A percentile compares a stretch with the other conserved stretches of the same genome.
phyloP scores from a whole-genome alignment of 129 eudicot species.

The Flaveria brownii region DNA sequence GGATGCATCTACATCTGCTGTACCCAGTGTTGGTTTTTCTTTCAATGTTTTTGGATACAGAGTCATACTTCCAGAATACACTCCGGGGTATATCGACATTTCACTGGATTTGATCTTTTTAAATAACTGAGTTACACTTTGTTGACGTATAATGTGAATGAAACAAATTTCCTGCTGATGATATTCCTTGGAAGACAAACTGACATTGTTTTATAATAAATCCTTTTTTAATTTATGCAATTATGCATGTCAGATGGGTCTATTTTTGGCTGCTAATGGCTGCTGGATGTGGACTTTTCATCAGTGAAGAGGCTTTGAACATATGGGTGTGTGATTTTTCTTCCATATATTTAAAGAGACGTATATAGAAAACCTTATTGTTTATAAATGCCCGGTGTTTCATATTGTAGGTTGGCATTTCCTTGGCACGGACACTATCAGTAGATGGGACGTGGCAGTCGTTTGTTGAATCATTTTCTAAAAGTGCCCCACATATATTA shows the following conservation, averaged over 20 bases:
- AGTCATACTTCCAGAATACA: conserved; percentile 79
- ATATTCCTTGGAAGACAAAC: conserved; percentile 16
- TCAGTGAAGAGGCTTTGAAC: conserved; percentile 97
- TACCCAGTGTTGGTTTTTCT: conserved; percentile 60
- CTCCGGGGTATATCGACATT: conserved; percentile 73
- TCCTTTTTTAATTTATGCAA: conserved; percentile 5
- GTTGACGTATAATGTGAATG: conserved; percentile 9
- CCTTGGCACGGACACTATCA: conserved; percentile 62
- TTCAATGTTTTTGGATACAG: conserved; percentile 75
- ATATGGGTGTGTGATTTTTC: conserved; percentile 76
- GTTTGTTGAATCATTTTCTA: conserved; percentile 68
- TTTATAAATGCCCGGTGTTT: background rate
- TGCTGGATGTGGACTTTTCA: conserved; percentile 92
- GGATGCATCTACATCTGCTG: conserved; percentile 49
- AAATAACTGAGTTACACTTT: conserved; percentile 6
- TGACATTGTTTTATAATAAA: conserved; percentile 16
- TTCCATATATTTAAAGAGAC: background rate
- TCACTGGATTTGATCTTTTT: background rate
- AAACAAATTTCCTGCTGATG: conserved; percentile 13
- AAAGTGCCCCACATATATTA: conserved; percentile 71
- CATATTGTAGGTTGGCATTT: conserved; percentile 74
- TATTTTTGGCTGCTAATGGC: conserved; percentile 98
- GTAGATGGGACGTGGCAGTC: conserved; percentile 90
- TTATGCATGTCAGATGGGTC: conserved; percentile 68
- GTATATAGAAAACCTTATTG: background rate